Conservation (phyloP, 345 rosid species). For the Abelmoschus esculentus region DNA sequence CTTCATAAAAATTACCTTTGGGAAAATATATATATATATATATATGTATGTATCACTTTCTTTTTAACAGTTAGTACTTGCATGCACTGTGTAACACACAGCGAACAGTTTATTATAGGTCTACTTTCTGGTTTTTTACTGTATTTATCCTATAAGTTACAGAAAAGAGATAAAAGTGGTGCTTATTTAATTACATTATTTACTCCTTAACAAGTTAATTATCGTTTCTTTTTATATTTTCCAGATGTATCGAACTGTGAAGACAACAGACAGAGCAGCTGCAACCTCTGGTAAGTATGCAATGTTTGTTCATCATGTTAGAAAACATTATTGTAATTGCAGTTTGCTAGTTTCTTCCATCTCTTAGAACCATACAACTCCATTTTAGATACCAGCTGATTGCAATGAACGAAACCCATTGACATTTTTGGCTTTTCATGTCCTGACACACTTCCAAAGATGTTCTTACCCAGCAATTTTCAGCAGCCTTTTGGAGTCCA, state of each 20-base stretch:
- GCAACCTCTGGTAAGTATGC: slow-evolving; percentile 47
- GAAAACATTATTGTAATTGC: neutral
- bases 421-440: neutral
- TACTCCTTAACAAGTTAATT: neutral
- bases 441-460: neutral
- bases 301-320: neutral
- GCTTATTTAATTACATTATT: neutral
- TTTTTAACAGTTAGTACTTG: slow-evolving; percentile 32
- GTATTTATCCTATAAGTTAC: slow-evolving; percentile 9
- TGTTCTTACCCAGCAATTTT: neutral
- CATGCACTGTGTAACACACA: slow-evolving; percentile 27
- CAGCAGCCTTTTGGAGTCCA: neutral
- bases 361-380: neutral
- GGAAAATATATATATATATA: neutral
- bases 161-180: neutral
- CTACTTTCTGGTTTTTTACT: slow-evolving; percentile 15
- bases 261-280: slow-evolving; percentile 62
- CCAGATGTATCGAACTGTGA: slow-evolving; percentile 73
- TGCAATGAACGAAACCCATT: neutral
- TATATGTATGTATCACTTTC: slow-evolving; percentile 1
- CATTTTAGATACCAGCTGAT: neutral
- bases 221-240: neutral
- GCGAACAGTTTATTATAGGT: slow-evolving; percentile 13
- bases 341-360: neutral
- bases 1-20: neutral